Percentiles rank a stretch among this genome's conserved stretches.
Evolutionary conservation across 2,329 filamentous ascomycete species (phyloP).

Genomic region (Venturia oleaginea): DNA sequence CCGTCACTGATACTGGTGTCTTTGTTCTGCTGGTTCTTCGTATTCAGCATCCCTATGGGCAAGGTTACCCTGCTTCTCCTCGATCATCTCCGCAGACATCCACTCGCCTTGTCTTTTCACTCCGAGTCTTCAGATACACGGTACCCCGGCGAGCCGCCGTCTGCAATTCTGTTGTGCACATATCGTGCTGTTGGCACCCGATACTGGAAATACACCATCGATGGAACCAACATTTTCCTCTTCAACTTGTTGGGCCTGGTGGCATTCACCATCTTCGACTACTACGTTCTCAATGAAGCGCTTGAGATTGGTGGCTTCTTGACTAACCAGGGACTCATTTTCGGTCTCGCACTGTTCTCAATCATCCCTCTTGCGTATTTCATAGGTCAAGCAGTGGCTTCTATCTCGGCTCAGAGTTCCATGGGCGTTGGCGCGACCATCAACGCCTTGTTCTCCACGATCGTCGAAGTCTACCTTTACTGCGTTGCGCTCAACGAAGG

Average conservation of each 20-base stretch:
- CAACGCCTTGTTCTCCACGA: conserved; percentile 95
- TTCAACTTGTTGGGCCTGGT: conserved; percentile 94
- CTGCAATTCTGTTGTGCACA: conserved; percentile 87
- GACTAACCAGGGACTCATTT: conserved; percentile 78
- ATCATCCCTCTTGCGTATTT: conserved; percentile 97
- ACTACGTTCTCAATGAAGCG: conserved; percentile 62
- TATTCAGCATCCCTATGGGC: conserved; percentile 98
- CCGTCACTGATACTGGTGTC: conserved; percentile 81
- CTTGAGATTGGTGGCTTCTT: conserved; percentile 63
- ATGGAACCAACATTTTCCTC: conserved; percentile 97
- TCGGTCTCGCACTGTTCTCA: conserved; percentile 73
- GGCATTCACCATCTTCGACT: conserved; percentile 91
- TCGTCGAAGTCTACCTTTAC: conserved; percentile 96
- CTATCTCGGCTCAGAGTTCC: conserved; percentile 95
- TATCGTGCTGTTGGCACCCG: conserved; percentile 89
- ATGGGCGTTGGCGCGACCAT: conserved; percentile 96
- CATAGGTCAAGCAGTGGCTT: conserved; percentile 95
- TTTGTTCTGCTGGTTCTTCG: conserved; percentile 85
- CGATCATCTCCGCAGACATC: conserved; percentile 85
- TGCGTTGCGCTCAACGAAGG: conserved; percentile 88
- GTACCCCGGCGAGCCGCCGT: conserved; percentile 59
- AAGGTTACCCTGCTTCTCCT: conserved; percentile 85
- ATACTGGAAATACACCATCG: conserved; percentile 99
- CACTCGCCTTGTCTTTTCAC: conserved; percentile 86
- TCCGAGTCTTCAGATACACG: conserved; percentile 71